Evolutionary conservation across 2,329 filamentous ascomycete species (phyloP).

Genomic region (Aspergillus aculeatus): DNA sequence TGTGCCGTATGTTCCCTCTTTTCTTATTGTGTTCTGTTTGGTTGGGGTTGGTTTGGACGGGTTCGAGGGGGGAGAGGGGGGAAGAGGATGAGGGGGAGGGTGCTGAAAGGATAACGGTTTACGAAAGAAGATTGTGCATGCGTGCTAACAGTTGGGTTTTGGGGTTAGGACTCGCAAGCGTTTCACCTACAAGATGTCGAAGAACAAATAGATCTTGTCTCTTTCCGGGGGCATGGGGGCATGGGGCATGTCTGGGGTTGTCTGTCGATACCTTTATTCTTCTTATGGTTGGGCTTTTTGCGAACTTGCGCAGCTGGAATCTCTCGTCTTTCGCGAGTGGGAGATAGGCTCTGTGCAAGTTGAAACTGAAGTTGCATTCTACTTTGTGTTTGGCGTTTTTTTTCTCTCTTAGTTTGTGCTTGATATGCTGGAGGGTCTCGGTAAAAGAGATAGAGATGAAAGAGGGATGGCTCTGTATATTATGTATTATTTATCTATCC

Average conservation of each 20-base stretch:
- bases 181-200: slow-evolving; percentile 68
- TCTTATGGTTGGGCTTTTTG: too few relatives aligned
- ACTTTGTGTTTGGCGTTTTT: not conserved
- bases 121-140: too few relatives aligned
- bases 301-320: too few relatives aligned
- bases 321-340: too few relatives aligned
- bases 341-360: too few relatives aligned
- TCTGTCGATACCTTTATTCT: not conserved
- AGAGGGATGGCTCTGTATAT: not conserved
- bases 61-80: too few relatives aligned
- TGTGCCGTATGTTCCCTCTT: slow-evolving; percentile 64
- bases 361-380: too few relatives aligned
- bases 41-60: not conserved
- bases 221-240: not conserved
- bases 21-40: not conserved
- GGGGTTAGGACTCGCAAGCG: slow-evolving; percentile 61
- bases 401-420: not conserved
- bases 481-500: not conserved
- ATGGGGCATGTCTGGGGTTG: not conserved
- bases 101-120: too few relatives aligned
- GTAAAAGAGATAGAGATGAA: too few relatives aligned
- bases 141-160: not conserved
- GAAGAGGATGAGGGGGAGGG: too few relatives aligned
- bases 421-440: too few relatives aligned
- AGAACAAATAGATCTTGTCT: slow-evolving; percentile 58